These are phyloP conservation scores for Xylaria palmicola DNA, from an alignment of 495 filamentous ascomycete genomes.

Conservation along the genomic window DNA sequence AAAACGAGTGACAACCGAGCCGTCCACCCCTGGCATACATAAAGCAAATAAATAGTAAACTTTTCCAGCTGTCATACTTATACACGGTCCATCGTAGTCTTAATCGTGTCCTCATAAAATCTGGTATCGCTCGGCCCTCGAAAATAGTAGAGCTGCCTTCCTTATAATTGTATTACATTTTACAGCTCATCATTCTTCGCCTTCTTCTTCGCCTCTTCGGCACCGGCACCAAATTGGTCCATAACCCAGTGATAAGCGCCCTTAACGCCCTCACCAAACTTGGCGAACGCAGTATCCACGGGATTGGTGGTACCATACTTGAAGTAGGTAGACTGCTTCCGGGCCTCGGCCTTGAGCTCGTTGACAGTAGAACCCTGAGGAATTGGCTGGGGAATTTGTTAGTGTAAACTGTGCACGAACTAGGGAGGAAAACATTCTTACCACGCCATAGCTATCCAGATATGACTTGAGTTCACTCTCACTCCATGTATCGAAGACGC, in stretches of 20 bases:
- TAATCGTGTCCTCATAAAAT: conserved; percentile 7
- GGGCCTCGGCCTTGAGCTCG: conserved; percentile 63
- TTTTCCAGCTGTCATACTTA: not conserved
- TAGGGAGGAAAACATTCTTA: conserved; percentile 21
- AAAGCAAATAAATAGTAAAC: not conserved
- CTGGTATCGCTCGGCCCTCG: not conserved
- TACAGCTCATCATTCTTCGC: conserved; percentile 45
- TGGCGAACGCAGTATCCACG: conserved; percentile 62
- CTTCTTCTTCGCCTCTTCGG: conserved; percentile 62
- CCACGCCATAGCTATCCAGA: conserved; percentile 75
- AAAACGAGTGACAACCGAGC: not conserved
- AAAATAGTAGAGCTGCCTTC: not conserved
- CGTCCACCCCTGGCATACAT: not conserved
- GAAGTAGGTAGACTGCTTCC: conserved; percentile 74
- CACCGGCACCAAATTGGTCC: conserved; percentile 57
- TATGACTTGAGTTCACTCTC: conserved; percentile 75
- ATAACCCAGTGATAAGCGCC: conserved; percentile 57
- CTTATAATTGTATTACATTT: not conserved
- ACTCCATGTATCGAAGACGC: conserved; percentile 77
- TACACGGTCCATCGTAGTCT: not conserved
- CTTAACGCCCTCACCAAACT: conserved; percentile 54
- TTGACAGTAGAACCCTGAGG: conserved; percentile 58
- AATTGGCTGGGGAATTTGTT: conserved; percentile 54
- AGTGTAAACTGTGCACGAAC: conserved; percentile 28
- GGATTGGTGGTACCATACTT: conserved; percentile 71